These are phyloP conservation scores for Podospora australis DNA, from an alignment of 495 filamentous ascomycete species.

Conservation along the genomic window DNA sequence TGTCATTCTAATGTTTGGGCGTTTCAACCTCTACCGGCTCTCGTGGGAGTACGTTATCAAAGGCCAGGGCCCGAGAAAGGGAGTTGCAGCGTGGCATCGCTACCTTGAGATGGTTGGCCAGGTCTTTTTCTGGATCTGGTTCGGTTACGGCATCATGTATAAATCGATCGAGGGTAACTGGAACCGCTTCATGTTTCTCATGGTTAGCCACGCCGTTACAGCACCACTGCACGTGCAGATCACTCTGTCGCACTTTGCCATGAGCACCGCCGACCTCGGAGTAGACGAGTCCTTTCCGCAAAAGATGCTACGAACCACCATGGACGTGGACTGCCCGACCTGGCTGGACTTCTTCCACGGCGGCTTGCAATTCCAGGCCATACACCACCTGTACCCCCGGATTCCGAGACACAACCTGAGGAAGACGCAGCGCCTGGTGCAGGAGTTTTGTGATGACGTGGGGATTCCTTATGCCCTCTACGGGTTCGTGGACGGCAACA, in stretches of 20 bases:
- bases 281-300: slow-evolving; percentile 87
- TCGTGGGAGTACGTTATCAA: slow-evolving; percentile 76
- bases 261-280: slow-evolving; percentile 89
- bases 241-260: slow-evolving; percentile 93
- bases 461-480: slow-evolving; percentile 91
- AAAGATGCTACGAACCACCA: slow-evolving; percentile 94
- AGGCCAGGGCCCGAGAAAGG: slow-evolving; percentile 72
- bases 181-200: slow-evolving; percentile 65
- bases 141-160: slow-evolving; percentile 80
- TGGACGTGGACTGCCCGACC: slow-evolving; percentile 92
- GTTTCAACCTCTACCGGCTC: slow-evolving; percentile 86
- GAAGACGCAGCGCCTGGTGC: slow-evolving; percentile 70
- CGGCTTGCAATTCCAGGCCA: slow-evolving; percentile 91
- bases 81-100: slow-evolving; percentile 81
- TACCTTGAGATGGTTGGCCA: slow-evolving; percentile 79
- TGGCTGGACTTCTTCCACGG: slow-evolving; percentile 98
- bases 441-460: slow-evolving; percentile 85
- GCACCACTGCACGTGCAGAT: slow-evolving; percentile 91
- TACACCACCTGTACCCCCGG: slow-evolving; percentile 92
- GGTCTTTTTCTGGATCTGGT: slow-evolving; percentile 92
- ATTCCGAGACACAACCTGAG: slow-evolving; percentile 92
- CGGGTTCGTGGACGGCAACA: slow-evolving; percentile 90
- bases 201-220: slow-evolving; percentile 83
- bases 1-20: slow-evolving; percentile 71
- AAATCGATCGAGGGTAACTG: slow-evolving; percentile 62